Evolutionary conservation across 805 yeast genomes (phyloP).

Genomic region (Kuraishia cidri): DNA sequence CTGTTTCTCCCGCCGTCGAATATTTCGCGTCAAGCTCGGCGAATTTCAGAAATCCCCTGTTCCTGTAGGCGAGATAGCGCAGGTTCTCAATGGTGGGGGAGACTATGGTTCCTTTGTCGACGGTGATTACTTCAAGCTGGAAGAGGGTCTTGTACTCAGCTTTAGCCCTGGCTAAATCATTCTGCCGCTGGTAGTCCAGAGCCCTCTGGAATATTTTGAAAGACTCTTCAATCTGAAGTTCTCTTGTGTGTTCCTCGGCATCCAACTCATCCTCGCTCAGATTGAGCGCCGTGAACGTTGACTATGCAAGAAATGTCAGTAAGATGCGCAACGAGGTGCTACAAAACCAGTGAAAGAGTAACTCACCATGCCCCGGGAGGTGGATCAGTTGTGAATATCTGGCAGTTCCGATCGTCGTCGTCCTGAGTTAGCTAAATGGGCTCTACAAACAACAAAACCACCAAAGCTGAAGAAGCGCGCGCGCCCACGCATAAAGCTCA

Average conservation of each 20-base stretch:
- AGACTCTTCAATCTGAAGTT: constrained; percentile 83
- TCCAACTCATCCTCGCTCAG: constrained; percentile 69
- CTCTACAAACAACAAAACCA: too few relatives aligned
- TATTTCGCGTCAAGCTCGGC: constrained; percentile 16
- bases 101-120: constrained; percentile 25
- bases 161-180: constrained; percentile 39
- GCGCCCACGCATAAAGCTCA: too few relatives aligned
- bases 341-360: neutral
- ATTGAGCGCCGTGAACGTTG: constrained; percentile 75
- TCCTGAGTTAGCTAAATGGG: too few relatives aligned
- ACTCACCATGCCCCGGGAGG: constrained; percentile 1
- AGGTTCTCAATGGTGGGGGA: constrained; percentile 70
- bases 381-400: too few relatives aligned
- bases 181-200: constrained; percentile 45
- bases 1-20: constrained; percentile 20
- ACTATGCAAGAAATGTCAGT: constrained; percentile 22
- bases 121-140: constrained; percentile 53
- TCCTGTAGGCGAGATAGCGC: constrained; percentile 71
- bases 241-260: constrained; percentile 86
- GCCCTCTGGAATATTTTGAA: constrained; percentile 70
- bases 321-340: neutral
- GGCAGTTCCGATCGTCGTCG: too few relatives aligned
- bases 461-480: too few relatives aligned
- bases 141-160: constrained; percentile 53
- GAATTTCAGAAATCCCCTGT: constrained; percentile 68